A percentile compares a stretch with the other conserved stretches of the same genome.
Conservation (phyloP, 371 early-diverging fungal species). For the Catenaria anguillulae region DNA sequence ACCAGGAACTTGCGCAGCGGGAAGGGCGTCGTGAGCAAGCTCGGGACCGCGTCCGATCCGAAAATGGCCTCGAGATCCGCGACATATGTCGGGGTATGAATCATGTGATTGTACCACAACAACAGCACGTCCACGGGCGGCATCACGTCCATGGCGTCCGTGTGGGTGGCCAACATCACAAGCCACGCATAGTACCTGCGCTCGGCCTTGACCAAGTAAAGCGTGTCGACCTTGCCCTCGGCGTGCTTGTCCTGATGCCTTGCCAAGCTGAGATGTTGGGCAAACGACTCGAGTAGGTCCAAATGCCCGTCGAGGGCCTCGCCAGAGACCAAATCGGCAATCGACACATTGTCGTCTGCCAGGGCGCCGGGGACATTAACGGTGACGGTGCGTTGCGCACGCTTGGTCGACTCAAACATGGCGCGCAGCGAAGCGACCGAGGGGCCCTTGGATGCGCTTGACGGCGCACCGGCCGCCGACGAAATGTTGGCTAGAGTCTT, state of each 20-base stretch:
- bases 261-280: neutral
- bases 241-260: conserved; percentile 4
- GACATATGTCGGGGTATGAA: neutral
- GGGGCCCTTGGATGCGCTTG: neutral
- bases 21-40: neutral
- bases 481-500: too few species aligned
- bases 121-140: conserved; percentile 6
- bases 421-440: conserved; percentile 1
- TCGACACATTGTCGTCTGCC: neutral
- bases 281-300: neutral
- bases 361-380: neutral
- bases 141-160: neutral
- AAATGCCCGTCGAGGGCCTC: neutral
- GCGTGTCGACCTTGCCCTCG: conserved; percentile 5
- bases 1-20: conserved; percentile 2
- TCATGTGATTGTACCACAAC: conserved; percentile 8
- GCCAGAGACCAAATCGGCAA: neutral
- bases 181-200: conserved; percentile 4
- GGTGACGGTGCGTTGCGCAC: neutral
- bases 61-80: neutral
- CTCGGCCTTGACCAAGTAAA: conserved; percentile 4
- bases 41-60: neutral
- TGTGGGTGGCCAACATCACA: neutral
- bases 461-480: neutral
- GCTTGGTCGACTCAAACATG: conserved; percentile 1